Conservation (phyloP, 164 flowering plant genomes). For the Magnolia officinalis region DNA sequence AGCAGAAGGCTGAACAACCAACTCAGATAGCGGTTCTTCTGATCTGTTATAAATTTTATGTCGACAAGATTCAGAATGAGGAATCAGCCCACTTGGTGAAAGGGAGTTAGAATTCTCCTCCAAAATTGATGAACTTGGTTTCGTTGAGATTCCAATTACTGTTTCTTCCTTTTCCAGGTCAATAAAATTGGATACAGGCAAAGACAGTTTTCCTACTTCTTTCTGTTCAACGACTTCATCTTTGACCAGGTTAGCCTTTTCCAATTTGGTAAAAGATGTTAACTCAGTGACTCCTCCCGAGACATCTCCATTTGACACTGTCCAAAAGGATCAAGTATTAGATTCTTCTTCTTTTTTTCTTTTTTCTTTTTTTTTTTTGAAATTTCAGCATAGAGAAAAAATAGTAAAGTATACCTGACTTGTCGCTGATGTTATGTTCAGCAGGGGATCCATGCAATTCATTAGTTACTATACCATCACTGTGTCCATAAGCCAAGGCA, state of each 20-base stretch:
- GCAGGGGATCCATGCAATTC: constrained; percentile 7
- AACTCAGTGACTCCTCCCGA: constrained; percentile 12
- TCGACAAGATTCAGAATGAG: constrained; percentile 8
- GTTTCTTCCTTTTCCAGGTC: constrained; percentile 21
- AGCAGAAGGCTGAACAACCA: constrained; percentile 8
- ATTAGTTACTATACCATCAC: constrained; percentile 4
- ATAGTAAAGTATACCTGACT: constrained; percentile 21
- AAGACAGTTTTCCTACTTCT: constrained; percentile 13
- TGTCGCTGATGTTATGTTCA: constrained; percentile 11
- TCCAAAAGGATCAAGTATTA: constrained; percentile 3
- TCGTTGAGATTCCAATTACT: constrained; percentile 1
- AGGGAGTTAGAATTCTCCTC: constrained; percentile 6
- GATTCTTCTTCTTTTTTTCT: not conserved
- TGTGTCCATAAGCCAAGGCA: constrained; percentile 11
- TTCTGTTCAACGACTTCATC: constrained; percentile 18
- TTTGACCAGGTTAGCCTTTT: constrained; percentile 13
- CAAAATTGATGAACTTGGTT: constrained; percentile 3
- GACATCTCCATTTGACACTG: constrained; percentile 18
- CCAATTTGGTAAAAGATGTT: constrained; percentile 8
- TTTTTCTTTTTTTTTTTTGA: not conserved
- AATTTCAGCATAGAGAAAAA: not conserved
- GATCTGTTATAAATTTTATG: constrained; percentile 7
- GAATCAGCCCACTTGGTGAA: constrained; percentile 2
- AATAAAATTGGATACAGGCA: constrained; percentile 4
- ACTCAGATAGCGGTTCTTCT: constrained; percentile 6